These are phyloP conservation scores for Hypoxylon sp. DNA, from an alignment of 2,329 filamentous ascomycete species.

Conservation along the genomic window DNA sequence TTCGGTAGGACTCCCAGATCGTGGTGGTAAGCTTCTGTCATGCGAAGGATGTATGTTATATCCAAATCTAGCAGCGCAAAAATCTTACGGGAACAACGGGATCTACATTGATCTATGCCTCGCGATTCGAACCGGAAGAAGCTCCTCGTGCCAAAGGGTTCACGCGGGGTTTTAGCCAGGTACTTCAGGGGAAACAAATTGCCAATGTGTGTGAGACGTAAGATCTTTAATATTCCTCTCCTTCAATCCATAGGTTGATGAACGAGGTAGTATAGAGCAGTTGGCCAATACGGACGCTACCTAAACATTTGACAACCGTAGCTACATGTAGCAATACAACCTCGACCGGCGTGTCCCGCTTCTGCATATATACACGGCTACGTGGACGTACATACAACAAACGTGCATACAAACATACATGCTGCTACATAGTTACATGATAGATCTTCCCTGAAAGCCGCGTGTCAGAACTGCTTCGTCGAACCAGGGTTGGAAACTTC, in stretches of 20 bases:
- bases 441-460: slow-evolving; percentile 39
- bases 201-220: slow-evolving; percentile 26
- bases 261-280: slow-evolving; percentile 18
- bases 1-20: slow-evolving; percentile 29
- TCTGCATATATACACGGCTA: slow-evolving; percentile 33
- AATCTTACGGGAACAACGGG: slow-evolving; percentile 36
- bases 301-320: slow-evolving; percentile 24
- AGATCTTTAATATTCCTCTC: slow-evolving; percentile 38
- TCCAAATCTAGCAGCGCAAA: slow-evolving; percentile 27
- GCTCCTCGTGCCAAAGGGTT: neutral
- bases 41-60: slow-evolving; percentile 32
- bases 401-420: slow-evolving; percentile 17
- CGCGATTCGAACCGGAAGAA: slow-evolving; percentile 13
- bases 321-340: slow-evolving; percentile 28
- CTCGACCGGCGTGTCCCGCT: slow-evolving; percentile 33
- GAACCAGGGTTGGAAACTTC: slow-evolving; percentile 34
- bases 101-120: slow-evolving; percentile 6
- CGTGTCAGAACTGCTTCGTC: slow-evolving; percentile 34
- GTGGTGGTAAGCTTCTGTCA: slow-evolving; percentile 29
- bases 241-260: slow-evolving; percentile 28
- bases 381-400: slow-evolving; percentile 37
- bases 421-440: slow-evolving; percentile 4
- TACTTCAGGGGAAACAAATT: slow-evolving; percentile 28
- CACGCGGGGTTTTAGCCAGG: slow-evolving; percentile 22
- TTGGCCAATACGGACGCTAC: slow-evolving; percentile 11